Evolutionary conservation across 352 stramenopile genomes (phyloP).

Genomic region (Phytophthora rubi): DNA sequence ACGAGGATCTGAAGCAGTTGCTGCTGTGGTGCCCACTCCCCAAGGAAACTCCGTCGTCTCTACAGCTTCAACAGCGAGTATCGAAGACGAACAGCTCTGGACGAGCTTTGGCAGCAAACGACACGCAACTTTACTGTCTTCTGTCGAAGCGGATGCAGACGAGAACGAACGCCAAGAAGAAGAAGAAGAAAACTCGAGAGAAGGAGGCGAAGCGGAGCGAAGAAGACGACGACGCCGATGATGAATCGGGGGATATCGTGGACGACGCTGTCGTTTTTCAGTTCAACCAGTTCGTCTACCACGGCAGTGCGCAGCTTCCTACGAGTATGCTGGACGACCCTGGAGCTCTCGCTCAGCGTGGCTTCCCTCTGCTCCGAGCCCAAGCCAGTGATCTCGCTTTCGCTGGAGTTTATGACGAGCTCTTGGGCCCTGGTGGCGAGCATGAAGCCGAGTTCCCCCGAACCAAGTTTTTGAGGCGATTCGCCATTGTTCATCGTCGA

Average conservation of each 20-base stretch:
- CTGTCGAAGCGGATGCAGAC: constrained; percentile 18
- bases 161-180: constrained; percentile 15
- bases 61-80: constrained; percentile 17
- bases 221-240: constrained; percentile 32
- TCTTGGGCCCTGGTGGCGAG: constrained; percentile 32
- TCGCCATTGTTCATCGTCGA: constrained; percentile 27
- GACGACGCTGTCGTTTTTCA: constrained; percentile 62
- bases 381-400: constrained; percentile 54
- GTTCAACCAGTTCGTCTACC: constrained; percentile 72
- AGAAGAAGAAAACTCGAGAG: constrained; percentile 7
- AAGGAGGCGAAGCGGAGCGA: constrained; percentile 14
- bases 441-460: constrained; percentile 23
- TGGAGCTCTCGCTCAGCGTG: constrained; percentile 39
- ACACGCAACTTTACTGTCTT: constrained; percentile 70
- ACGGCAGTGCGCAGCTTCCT: constrained; percentile 38
- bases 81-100: constrained; percentile 1
- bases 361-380: constrained; percentile 51
- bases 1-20: constrained; percentile 67
- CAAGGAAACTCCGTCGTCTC: constrained; percentile 3
- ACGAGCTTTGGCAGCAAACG: constrained; percentile 50
- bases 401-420: constrained; percentile 39
- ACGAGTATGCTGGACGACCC: constrained; percentile 47
- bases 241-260: constrained; percentile 30
- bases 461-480: constrained; percentile 31
- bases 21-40: constrained; percentile 68